Evolutionary conservation across 2,329 filamentous ascomycete species (phyloP).

Genomic region (Colletotrichum musicola): DNA sequence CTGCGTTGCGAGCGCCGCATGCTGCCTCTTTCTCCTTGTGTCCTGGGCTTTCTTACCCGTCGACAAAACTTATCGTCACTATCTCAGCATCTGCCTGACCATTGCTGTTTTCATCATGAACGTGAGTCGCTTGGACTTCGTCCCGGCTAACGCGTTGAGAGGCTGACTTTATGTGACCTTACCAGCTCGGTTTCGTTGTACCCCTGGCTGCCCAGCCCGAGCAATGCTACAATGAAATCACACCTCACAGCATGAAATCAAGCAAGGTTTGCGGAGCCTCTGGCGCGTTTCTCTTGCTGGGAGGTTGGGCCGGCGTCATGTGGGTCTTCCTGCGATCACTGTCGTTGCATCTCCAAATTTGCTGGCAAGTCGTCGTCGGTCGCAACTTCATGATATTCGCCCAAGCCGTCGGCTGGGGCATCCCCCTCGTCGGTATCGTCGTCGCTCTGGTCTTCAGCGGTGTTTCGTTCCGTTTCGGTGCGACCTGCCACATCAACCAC

Average conservation of each 20-base stretch:
- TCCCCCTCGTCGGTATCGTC: constrained; percentile 81
- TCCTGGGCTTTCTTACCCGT: constrained; percentile 86
- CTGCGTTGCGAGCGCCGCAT: constrained; percentile 78
- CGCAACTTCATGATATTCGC: constrained; percentile 90
- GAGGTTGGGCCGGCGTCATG: constrained; percentile 85
- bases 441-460: constrained; percentile 87
- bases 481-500: constrained; percentile 95
- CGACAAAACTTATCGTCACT: constrained; percentile 92
- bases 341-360: constrained; percentile 96
- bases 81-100: constrained; percentile 89
- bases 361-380: constrained; percentile 94
- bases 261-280: constrained; percentile 88
- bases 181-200: constrained; percentile 88
- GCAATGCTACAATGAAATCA: constrained; percentile 91
- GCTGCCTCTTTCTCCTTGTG: constrained; percentile 80
- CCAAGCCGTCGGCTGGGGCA: constrained; percentile 84
- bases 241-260: constrained; percentile 91
- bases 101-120: constrained; percentile 82
- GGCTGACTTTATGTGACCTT: neutral
- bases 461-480: constrained; percentile 93
- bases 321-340: constrained; percentile 94
- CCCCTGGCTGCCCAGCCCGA: constrained; percentile 83
- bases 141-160: neutral
- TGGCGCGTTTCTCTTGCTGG: constrained; percentile 86
- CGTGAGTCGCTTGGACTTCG: constrained; percentile 62